Evolutionary conservation across 768 basidiomycete species (phyloP).

Genomic region (Chiua virens): DNA sequence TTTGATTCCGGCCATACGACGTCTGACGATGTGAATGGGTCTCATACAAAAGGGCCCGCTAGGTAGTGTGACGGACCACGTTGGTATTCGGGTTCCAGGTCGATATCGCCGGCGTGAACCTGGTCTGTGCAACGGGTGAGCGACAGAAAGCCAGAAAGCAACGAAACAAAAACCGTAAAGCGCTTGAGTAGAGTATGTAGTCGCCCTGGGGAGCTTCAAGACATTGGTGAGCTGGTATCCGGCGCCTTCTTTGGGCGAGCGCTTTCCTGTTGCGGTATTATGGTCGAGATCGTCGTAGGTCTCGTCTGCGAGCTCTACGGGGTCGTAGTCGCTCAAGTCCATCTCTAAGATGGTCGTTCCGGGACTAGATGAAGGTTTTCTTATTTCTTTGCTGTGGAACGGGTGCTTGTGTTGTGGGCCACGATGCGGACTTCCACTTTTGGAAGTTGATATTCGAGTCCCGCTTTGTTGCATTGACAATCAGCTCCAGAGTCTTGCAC

Average conservation of each 20-base stretch:
- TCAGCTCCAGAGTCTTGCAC: too few relatives aligned
- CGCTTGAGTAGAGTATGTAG: conserved; percentile 63
- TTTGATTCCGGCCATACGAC: conserved; percentile 81
- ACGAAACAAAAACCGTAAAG: conserved; percentile 44
- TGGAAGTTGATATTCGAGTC: too few relatives aligned
- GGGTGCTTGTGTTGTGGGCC: too few relatives aligned
- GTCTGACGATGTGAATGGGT: conserved; percentile 36
- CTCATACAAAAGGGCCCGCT: too few relatives aligned
- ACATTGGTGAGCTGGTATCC: conserved; percentile 41
- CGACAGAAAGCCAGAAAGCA: background rate
- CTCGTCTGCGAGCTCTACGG: conserved; percentile 13
- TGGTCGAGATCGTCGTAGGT: conserved; percentile 11
- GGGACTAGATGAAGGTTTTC: too few relatives aligned
- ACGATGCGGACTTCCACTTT: too few relatives aligned
- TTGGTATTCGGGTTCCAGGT: conserved; percentile 78
- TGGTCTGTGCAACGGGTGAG: conserved; percentile 47
- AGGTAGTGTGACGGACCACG: conserved; percentile 48
- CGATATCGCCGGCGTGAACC: conserved; percentile 59
- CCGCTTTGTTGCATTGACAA: too few relatives aligned
- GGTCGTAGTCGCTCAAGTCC: conserved; percentile 25
- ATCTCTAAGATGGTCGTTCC: conserved; percentile 2
- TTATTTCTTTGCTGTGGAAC: too few relatives aligned
- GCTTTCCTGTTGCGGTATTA: background rate
- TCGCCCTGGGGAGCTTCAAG: conserved; percentile 55
- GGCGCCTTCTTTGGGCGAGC: conserved; percentile 2